Conservation (phyloP, 345 rosid species). For the Pistacia vera region DNA sequence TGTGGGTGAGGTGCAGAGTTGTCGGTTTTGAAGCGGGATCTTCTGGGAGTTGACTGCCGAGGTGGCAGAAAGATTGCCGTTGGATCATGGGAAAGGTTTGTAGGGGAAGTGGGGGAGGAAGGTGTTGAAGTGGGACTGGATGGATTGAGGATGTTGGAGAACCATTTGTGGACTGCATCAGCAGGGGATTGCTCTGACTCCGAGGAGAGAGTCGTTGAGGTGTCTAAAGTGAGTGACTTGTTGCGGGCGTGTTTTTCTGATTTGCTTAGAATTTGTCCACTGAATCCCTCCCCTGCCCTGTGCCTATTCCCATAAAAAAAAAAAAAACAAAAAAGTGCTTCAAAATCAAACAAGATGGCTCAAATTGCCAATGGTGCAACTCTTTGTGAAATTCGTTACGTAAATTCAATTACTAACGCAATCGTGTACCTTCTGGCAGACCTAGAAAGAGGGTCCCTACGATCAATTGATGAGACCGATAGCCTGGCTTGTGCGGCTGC, state of each 20-base stretch:
- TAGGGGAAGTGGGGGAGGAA: slow-evolving; percentile 11
- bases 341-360: neutral
- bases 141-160: slow-evolving; percentile 45
- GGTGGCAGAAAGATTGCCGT: slow-evolving; percentile 35
- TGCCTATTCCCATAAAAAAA: slow-evolving; percentile 30
- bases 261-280: slow-evolving; percentile 56
- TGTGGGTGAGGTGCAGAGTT: slow-evolving; percentile 24
- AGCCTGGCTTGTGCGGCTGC: slow-evolving; percentile 37
- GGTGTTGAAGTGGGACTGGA: slow-evolving; percentile 16
- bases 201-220: slow-evolving; percentile 15
- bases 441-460: slow-evolving; percentile 63
- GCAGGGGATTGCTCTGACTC: slow-evolving; percentile 39
- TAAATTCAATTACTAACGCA: neutral
- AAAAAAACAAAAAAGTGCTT: neutral
- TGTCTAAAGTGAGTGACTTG: slow-evolving; percentile 35
- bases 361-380: too few species aligned
- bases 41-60: slow-evolving; percentile 40
- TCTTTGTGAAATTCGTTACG: too few species aligned
- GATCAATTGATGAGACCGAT: slow-evolving; percentile 41
- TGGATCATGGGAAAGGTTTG: slow-evolving; percentile 22
- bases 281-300: slow-evolving; percentile 47
- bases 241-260: slow-evolving; percentile 52
- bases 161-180: slow-evolving; percentile 45
- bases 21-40: slow-evolving; percentile 50
- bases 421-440: slow-evolving; percentile 60